Conservation (phyloP, 768 basidiomycete species). For the Amanita rimosa region DNA sequence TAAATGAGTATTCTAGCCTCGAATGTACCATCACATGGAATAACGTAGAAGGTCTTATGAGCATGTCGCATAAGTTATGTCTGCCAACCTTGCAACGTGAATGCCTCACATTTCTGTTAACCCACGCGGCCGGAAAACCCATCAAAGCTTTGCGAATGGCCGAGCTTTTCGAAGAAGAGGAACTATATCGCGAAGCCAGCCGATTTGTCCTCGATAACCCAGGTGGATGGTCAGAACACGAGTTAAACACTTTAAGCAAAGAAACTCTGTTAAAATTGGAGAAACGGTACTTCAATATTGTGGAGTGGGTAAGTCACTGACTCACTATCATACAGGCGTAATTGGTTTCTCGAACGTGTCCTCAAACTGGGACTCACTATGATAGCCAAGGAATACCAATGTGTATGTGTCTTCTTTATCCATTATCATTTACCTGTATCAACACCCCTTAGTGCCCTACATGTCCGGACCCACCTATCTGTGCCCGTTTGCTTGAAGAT, state of each 20-base stretch:
- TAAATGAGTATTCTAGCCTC: constrained; percentile 30
- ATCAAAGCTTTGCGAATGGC: constrained; percentile 91
- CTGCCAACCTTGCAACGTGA: constrained; percentile 72
- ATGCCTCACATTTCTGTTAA: constrained; percentile 80
- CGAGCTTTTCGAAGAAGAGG: constrained; percentile 83
- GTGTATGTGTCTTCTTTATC: constrained; percentile 37
- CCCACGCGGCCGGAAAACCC: constrained; percentile 85
- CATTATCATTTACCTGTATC: background rate
- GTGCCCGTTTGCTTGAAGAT: constrained; percentile 81
- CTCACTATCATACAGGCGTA: constrained; percentile 39
- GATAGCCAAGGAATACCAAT: constrained; percentile 92
- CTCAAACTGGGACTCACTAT: constrained; percentile 82
- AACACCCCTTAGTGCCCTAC: constrained; percentile 48
- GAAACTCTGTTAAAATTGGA: constrained; percentile 85
- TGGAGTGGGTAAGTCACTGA: background rate
- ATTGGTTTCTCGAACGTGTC: constrained; percentile 93
- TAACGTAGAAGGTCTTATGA: constrained; percentile 87
- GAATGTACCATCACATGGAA: constrained; percentile 94
- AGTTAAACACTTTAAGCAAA: constrained; percentile 69
- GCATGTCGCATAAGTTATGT: constrained; percentile 82
- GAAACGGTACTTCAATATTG: constrained; percentile 40
- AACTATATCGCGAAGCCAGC: constrained; percentile 82
- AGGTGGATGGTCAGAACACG: constrained; percentile 73
- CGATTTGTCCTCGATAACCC: constrained; percentile 91
- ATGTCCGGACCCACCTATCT: constrained; percentile 70